Evolutionary conservation across 495 filamentous ascomycete species (phyloP), one percentile per base, ranked within the genome.

Genomic region (Annulohypoxylon moriforme): DNA sequence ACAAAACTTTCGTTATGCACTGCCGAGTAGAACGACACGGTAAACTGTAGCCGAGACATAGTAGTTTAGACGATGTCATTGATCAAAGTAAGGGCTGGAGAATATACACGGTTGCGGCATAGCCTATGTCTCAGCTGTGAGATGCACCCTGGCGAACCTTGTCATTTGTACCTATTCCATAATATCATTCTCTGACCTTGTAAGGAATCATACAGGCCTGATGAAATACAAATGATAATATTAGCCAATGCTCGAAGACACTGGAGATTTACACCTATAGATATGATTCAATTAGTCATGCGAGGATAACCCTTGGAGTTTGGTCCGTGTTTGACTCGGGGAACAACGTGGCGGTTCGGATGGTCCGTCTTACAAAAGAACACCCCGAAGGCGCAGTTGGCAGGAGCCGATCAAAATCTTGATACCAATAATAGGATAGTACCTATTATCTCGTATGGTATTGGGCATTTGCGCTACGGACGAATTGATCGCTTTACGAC

Each of bases 341-440:
- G 18, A 49, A 3, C 20, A 49, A 49, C 46, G 46, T 49, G 46
- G 46, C 20, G 1, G 20, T 14, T 14, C 46, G 46, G 46, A 24
- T 49, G 2, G 9, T 11, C 10, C 20, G 20, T 14, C 11, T 44
- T 10, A 20, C 4, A 44, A 44, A 44, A 44, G 16, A 4, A 6
- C 38, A 9, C 1, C 36, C 38, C 49, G 24, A 14, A 20, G 6
- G 5, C 9, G 6, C 53, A 29, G 36, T 27, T 40, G 27, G 29
- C n/a, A 52, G 46, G 20, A 38, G 50, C 29, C 31, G 59, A 69
- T 64, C 60, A 6, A 49, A 62, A 60, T 49, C 4, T 4, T 40
- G 36, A 61, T 27, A 13, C 36, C n/a, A 42, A 46, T 33, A 55
- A 18, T n/a, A 55, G 29, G 47, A 29, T 29, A n/a, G 5, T n/a